Base-by-base conservation (phyloP, 371 early-diverging fungal genomes). In the Apophysomyces sp. region DNA sequence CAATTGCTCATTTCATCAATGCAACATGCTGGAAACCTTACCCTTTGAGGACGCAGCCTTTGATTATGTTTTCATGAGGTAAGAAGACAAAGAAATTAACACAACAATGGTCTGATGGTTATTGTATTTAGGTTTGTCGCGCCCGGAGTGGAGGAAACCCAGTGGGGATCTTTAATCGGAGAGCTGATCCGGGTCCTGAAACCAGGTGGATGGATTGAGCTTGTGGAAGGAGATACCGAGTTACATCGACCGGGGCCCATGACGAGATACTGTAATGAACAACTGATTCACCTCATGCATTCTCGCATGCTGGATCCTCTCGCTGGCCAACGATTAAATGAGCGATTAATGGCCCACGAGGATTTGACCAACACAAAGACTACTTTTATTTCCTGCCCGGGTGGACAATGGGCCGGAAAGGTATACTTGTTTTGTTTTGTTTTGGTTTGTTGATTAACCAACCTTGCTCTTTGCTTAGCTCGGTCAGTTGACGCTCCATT, bases 331-430 rank as follows among this genome's bases (percentile, higher is more conserved):
- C 52, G 51, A 11, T 55, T 80, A 13, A 65, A 72, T 15, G 63
- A 73, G 28, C 63, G 63, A 15, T 58, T 80, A n/a, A 34, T 44
- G 15, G 56, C 60, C 6, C 66, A 29, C 2, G 44, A 61, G 21
- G 58, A 64, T 15, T 52, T 80, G 44, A 63, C 51, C 8, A 55
- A 73, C 18, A 55, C 69, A 1, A 63, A 65, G 2, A 62, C 71
- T 5, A 73, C 61, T 9, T 77, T 74, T 67, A 75, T 80, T 12
- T 80, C 80, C n/a, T 80, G 77, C 37, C 80, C 80, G 13, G 80
- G 77, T n/a, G 80, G 80, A 28, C 69, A 74, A 61, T 80, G 80
- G 80, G 80, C 80, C 16, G 80, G 80, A 52, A 80, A 80, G 67
- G 80, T 79, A 76, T 65, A 16, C 13, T 28, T 2, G 28, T 21